phyloP scores from a whole-genome alignment of 2,329 filamentous ascomycete species.

The Sporothrix curviconia region DNA sequence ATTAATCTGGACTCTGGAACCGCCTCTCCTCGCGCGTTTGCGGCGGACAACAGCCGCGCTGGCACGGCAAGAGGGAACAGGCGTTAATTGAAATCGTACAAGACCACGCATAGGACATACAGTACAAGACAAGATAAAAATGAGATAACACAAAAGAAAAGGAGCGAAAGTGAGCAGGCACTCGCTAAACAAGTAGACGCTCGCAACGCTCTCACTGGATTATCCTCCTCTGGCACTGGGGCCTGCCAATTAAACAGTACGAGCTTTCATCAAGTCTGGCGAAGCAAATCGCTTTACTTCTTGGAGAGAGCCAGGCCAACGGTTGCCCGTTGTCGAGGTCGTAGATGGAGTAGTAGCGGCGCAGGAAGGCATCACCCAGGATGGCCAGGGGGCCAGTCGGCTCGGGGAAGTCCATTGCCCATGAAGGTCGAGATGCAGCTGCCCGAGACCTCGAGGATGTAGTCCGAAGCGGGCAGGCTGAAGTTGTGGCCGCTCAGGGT shows the following conservation, averaged over 20 bases:
- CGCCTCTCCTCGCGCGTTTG: not conserved
- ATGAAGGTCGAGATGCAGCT: constrained; percentile 97
- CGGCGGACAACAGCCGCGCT: constrained; percentile 1
- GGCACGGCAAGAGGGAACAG: not conserved
- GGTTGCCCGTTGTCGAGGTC: constrained; percentile 80
- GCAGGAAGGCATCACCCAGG: constrained; percentile 78
- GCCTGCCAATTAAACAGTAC: not conserved
- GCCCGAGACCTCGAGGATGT: constrained; percentile 91
- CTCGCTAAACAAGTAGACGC: not conserved
- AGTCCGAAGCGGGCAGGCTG: constrained; percentile 80
- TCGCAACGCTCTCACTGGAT: not conserved
- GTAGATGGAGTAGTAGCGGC: constrained; percentile 93
- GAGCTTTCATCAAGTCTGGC: not conserved
- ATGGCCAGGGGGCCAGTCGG: constrained; percentile 90
- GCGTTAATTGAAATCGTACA: constrained; percentile 2
- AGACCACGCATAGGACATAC: not conserved
- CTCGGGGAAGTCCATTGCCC: constrained; percentile 87
- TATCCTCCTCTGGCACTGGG: not conserved
- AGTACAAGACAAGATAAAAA: not conserved
- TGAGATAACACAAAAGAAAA: not conserved
- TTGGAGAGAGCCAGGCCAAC: constrained; percentile 87
- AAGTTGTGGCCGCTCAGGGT: constrained; percentile 88
- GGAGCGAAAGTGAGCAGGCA: not conserved
- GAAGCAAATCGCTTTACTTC: constrained; percentile 25
- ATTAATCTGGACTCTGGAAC: not conserved